Conservation (phyloP, 805 yeast genomes). For the Cephaloascus albidus region DNA sequence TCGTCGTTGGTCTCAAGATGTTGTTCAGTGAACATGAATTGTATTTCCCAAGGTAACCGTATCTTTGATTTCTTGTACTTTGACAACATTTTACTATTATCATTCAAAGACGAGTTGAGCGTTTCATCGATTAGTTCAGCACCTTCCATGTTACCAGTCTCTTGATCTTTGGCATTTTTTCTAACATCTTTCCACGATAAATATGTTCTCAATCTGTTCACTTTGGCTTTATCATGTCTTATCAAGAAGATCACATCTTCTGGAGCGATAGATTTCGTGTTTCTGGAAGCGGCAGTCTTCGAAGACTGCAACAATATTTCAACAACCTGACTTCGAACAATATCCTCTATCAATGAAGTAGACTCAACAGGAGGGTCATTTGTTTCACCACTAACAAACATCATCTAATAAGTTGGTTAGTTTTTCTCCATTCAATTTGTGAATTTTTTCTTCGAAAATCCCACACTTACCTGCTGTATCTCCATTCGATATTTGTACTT, state of each 20-base stretch:
- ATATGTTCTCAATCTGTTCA: slow-evolving; percentile 82
- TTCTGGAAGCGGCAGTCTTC: slow-evolving; percentile 67
- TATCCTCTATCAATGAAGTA: slow-evolving; percentile 88
- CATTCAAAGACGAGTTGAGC: not conserved
- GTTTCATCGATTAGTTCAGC: not conserved
- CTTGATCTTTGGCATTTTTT: slow-evolving; percentile 59
- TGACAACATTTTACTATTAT: slow-evolving; percentile 1
- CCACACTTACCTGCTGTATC: slow-evolving; percentile 59
- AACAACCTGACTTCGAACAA: slow-evolving; percentile 89
- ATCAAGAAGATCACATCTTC: slow-evolving; percentile 92
- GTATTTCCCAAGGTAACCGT: slow-evolving; percentile 90
- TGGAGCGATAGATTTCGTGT: slow-evolving; percentile 76
- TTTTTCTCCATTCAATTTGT: not conserved
- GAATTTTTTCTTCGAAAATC: not conserved
- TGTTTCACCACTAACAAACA: slow-evolving; percentile 95
- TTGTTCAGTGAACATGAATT: slow-evolving; percentile 88
- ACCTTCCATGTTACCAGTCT: slow-evolving; percentile 33
- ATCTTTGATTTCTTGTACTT: slow-evolving; percentile 58
- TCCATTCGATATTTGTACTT: slow-evolving; percentile 80
- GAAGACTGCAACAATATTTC: slow-evolving; percentile 74
- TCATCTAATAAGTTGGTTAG: slow-evolving; percentile 41
- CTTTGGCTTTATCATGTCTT: slow-evolving; percentile 90
- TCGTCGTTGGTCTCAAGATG: slow-evolving; percentile 65
- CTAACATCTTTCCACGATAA: slow-evolving; percentile 96
- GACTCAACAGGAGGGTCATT: slow-evolving; percentile 92